Evolutionary conservation across 2,329 filamentous ascomycete genomes (phyloP).

Genomic region (Aspergillus eucalypticola): DNA sequence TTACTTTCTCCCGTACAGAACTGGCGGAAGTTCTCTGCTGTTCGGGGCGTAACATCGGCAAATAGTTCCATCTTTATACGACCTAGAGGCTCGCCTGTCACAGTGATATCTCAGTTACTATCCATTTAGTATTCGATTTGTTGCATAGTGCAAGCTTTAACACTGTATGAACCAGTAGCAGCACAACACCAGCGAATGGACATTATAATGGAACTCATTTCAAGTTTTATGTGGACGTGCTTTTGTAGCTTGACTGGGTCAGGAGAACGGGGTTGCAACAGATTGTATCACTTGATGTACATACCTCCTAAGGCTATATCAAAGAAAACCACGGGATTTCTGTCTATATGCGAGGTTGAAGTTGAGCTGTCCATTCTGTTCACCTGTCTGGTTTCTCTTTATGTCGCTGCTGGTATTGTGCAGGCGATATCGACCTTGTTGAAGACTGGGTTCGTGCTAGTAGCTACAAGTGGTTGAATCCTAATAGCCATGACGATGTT

Average conservation of each 20-base stretch:
- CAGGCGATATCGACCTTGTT: background rate
- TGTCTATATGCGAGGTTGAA: background rate
- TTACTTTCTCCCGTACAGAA: slow-evolving; percentile 95
- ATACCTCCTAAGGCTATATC: slow-evolving; percentile 51
- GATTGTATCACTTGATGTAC: slow-evolving; percentile 12
- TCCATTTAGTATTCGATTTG: background rate
- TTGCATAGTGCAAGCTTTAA: too few species aligned
- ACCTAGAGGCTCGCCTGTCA: slow-evolving; percentile 76
- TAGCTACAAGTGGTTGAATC: background rate
- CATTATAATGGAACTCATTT: background rate
- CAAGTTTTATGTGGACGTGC: background rate
- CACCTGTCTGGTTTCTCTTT: background rate
- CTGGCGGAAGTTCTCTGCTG: slow-evolving; percentile 94
- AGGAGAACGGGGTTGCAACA: background rate
- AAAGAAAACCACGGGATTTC: slow-evolving; percentile 53
- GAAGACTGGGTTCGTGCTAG: background rate
- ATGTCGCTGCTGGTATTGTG: background rate
- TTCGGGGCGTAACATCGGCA: slow-evolving; percentile 77
- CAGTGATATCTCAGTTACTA: slow-evolving; percentile 3
- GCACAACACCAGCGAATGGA: background rate
- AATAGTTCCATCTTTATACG: slow-evolving; percentile 91
- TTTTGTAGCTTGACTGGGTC: background rate
- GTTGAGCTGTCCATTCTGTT: slow-evolving; percentile 3
- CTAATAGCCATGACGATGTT: background rate
- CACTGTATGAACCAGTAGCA: background rate